These are phyloP conservation scores for Phytophthora pisi DNA, from an alignment of 352 stramenopile species.

Conservation along the genomic window DNA sequence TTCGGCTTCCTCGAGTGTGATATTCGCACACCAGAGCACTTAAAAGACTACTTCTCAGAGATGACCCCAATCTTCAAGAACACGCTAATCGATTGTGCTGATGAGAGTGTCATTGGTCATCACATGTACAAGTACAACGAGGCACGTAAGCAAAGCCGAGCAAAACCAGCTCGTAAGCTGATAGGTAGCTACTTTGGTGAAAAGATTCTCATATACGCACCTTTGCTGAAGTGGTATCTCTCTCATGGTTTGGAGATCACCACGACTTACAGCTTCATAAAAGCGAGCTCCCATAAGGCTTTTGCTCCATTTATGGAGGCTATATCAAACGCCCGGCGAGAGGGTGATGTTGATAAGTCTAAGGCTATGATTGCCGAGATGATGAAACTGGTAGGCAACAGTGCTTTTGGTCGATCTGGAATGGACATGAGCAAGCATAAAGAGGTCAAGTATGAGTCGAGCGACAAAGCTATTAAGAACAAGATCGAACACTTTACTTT, in stretches of 20 bases:
- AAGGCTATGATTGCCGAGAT: constrained; percentile 31
- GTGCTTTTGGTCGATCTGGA: too few species aligned
- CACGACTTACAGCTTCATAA: constrained; percentile 36
- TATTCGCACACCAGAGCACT: not conserved
- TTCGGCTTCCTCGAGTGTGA: constrained; percentile 1
- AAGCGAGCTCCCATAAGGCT: constrained; percentile 14
- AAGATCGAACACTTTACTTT: constrained; percentile 4
- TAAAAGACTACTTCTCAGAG: too few species aligned
- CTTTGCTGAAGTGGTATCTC: constrained; percentile 46
- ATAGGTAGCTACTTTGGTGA: constrained; percentile 43
- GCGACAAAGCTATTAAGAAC: constrained; percentile 4
- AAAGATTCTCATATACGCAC: constrained; percentile 42
- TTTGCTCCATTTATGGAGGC: constrained; percentile 27
- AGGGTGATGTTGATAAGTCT: constrained; percentile 31
- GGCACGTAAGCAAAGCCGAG: constrained; percentile 21
- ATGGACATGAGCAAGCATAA: too few species aligned
- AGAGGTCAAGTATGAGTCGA: too few species aligned
- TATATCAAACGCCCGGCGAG: constrained; percentile 34
- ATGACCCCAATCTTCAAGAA: constrained; percentile 37
- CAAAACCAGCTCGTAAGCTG: constrained; percentile 24
- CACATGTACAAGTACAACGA: constrained; percentile 6
- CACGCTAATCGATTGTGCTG: not conserved
- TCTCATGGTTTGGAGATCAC: constrained; percentile 33
- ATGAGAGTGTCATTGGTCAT: constrained; percentile 7
- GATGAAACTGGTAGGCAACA: too few species aligned